Evolutionary conservation across 208 protist species (phyloP).

Genomic region (Leishmania gerbilli): DNA sequence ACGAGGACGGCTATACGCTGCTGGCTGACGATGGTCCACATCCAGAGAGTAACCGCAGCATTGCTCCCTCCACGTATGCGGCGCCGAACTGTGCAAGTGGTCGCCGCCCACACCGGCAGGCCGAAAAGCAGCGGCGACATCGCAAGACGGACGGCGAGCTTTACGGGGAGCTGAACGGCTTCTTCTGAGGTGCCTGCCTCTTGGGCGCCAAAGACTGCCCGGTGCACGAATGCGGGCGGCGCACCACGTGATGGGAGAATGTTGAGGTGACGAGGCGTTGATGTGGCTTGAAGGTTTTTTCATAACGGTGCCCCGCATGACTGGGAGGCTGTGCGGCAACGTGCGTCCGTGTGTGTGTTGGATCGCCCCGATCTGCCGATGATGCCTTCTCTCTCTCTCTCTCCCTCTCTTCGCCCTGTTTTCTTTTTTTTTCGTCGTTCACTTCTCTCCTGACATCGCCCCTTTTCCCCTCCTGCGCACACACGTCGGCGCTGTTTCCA

Average conservation of each 20-base stretch:
- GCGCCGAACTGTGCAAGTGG: background rate
- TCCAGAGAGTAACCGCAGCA: background rate
- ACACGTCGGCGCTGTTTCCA: background rate
- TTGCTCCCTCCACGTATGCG: background rate
- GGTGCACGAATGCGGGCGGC: background rate
- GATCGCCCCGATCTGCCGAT: background rate
- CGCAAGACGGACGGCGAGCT: slow-evolving; percentile 29
- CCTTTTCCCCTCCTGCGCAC: background rate
- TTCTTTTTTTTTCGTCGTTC: background rate
- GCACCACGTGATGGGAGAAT: background rate
- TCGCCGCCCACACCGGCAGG: background rate
- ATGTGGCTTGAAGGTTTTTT: background rate
- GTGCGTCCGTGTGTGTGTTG: background rate
- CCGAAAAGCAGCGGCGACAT: background rate
- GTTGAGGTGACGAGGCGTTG: background rate
- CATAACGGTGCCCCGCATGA: background rate
- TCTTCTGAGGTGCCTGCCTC: slow-evolving; percentile 11
- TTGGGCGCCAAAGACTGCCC: no score
- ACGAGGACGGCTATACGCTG: slow-evolving; percentile 32
- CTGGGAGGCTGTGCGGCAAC: background rate
- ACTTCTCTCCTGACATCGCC: background rate
- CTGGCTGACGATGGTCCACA: background rate
- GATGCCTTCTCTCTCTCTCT: background rate
- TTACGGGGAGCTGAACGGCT: slow-evolving; percentile 32
- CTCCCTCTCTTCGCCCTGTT: background rate